Evolutionary conservation across 1,139 yeast species (phyloP).

Genomic region (Debaryomyces robertsiae): DNA sequence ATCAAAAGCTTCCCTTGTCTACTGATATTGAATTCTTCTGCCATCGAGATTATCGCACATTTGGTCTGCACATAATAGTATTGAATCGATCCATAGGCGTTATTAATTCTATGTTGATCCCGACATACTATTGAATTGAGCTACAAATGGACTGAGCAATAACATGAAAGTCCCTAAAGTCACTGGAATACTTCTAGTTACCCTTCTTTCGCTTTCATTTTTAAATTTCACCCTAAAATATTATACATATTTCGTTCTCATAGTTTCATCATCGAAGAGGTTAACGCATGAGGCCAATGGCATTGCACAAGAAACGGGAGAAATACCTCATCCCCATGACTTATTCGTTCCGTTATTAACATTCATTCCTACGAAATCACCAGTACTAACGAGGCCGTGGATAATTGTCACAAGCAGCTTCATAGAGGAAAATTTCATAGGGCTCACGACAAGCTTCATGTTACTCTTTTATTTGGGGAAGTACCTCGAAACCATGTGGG

Average conservation of each 20-base stretch:
- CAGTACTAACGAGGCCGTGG: constrained; percentile 43
- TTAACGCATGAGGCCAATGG: constrained; percentile 26
- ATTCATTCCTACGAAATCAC: constrained; percentile 41
- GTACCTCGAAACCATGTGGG: constrained; percentile 45
- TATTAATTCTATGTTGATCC: not conserved
- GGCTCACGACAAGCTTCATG: constrained; percentile 28
- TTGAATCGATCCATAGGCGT: not conserved
- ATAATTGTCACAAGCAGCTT: constrained; percentile 38
- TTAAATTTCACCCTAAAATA: constrained; percentile 33
- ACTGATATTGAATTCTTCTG: too few relatives aligned
- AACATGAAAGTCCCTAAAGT: constrained; percentile 40
- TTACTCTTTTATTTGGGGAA: constrained; percentile 39
- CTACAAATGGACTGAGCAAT: not conserved
- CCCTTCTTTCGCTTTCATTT: constrained; percentile 31
- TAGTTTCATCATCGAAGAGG: constrained; percentile 34
- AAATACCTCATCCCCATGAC: constrained; percentile 45
- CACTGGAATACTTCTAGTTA: constrained; percentile 38
- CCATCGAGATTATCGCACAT: not conserved
- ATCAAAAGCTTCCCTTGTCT: too few relatives aligned
- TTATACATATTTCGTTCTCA: constrained; percentile 34
- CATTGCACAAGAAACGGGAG: constrained; percentile 38
- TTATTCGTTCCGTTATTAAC: constrained; percentile 43
- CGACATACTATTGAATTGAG: not conserved
- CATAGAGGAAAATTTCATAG: constrained; percentile 37
- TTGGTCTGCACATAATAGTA: constrained; percentile 6